Base-by-base conservation (phyloP, 2,329 filamentous ascomycete genomes). In the Alternaria conjuncta region DNA sequence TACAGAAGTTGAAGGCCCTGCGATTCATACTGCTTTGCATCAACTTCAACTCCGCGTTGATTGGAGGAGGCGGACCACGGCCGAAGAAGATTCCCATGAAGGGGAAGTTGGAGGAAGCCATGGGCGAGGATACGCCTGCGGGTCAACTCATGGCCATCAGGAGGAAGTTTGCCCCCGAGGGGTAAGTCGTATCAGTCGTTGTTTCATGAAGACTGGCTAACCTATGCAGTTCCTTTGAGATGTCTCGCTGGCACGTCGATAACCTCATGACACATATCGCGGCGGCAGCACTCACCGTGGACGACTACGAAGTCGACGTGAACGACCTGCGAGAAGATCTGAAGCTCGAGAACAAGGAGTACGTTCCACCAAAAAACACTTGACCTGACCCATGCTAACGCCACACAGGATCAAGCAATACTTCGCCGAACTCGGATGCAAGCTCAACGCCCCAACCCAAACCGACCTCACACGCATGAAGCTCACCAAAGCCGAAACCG, bases 371-470 rank as follows among this genome's bases (percentile, higher is more conserved):
- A 6, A 10, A 25, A 8, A 10, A 15, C 30, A 10, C 10, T 32
- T 4, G 20, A 11, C 7, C 4, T 12, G 1, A 9, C 18, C 18
- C 13, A 49, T 53, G 62, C 75, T 62, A 75, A 65, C 53, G 43
- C 4, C 13, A n/a, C 43, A 4, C 46, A 82, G 81, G 20, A 81
- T 95, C 72, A 86, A 84, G 56, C 86, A 89, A 74, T 94, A 93
- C 78, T 94, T 92, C 78, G 81, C 84, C 51, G 92, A 95, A 78
- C 89, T 96, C 68, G 93, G 93, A 21, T 92, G 90, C 28, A 87
- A 85, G 70, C 84, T 92, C 32, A 73, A 62, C 18, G 67, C 77
- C 26, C 80, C 84, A 12, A 84, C 82, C 5, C 85, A 85, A 55
- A 77, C 75, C 18, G 84, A 87, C 60, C 75, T 79, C 53, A 76